A percentile compares a stretch with the other conserved stretches of the same genome.
phyloP scores from a whole-genome alignment of 148 eudicot species.

The Rhododendron simsii region DNA sequence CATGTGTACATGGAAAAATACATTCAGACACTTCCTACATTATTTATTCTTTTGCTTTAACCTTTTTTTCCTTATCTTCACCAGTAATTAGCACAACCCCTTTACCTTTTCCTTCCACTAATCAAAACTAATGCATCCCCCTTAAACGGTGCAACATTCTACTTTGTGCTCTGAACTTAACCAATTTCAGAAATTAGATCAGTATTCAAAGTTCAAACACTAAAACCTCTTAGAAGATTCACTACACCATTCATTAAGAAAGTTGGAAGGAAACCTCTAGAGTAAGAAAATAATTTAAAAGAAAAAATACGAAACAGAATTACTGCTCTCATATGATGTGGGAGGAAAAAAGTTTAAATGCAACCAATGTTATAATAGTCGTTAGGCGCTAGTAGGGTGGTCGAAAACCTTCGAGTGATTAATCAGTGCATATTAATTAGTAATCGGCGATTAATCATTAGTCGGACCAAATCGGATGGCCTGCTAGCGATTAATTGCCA shows the following conservation, averaged over 20 bases:
- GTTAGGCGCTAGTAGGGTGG: too few relatives aligned
- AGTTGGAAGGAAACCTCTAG: background rate
- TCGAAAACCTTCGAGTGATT: too few relatives aligned
- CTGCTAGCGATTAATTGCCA: too few relatives aligned
- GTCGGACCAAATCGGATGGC: too few relatives aligned
- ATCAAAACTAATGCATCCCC: background rate
- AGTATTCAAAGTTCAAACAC: background rate
- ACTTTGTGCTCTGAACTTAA: background rate
- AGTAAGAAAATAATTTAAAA: too few relatives aligned
- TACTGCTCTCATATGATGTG: too few relatives aligned
- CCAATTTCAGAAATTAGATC: background rate
- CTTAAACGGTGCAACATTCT: background rate
- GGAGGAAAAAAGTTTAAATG: too few relatives aligned
- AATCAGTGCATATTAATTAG: too few relatives aligned
- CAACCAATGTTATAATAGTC: too few relatives aligned
- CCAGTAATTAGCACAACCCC: conserved; percentile 2
- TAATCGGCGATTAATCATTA: too few relatives aligned
- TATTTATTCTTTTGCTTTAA: conserved; percentile 26
- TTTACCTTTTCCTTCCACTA: background rate
- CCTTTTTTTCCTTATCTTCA: background rate
- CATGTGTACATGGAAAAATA: conserved; percentile 3
- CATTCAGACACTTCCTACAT: background rate
- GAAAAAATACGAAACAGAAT: too few relatives aligned
- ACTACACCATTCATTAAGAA: background rate
- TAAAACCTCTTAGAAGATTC: background rate